Evolutionary conservation across 2,329 filamentous ascomycete species (phyloP), one percentile per base, ranked within the genome.

Genomic region (Lasiodiplodia sp.): DNA sequence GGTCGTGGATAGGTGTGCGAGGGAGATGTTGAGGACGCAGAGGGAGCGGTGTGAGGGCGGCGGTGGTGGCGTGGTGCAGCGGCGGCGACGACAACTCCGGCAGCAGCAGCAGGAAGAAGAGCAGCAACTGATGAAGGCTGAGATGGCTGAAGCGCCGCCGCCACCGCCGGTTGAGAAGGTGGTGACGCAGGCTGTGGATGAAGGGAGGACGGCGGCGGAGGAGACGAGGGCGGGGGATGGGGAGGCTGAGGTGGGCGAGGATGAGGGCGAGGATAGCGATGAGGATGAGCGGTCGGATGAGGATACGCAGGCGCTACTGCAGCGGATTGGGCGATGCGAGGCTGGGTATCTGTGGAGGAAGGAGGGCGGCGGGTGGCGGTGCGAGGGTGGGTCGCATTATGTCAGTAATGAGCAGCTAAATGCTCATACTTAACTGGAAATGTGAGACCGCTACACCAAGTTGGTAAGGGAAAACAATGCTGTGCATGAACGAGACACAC

Each of bases 311-410:
- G 51, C 23, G 8, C 51, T 53, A 3, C 51, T 53, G 21, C 51
- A 25, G 1, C 23, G 5, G 51, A 53, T 53, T 12, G 51, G 93
- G 91, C 75, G 80, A 83, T 0, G 52, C 67, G 21, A 14, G 23
- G 51, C 51, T 25, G 90, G 90, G 0, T 92, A 60, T 73, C 66
- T 68, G 0, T 93, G 90, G 90, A 87, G 90, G 34, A 87, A 86
- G 71, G 84, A 89, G 72, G 49, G 2, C 1, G 73, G 73, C 1
- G 90, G 90, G 0, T 92, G 87, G 77, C 76, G 88, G 6, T 92
- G 90, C 78, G 83, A 83, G 0, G 90, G 85, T 0, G 90, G 90
- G 0, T 74, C 73, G 2, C 90, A 92, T 78, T 91, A 74, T 68
- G 77, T 89, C 23, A 73, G 73, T 4, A 78, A 87, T 73, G 74